A percentile compares a stretch with the other conserved stretches of the same genome.
These are phyloP conservation scores for Calycina herbarum DNA, from an alignment of 2,329 filamentous ascomycete genomes.

Conservation along the genomic window DNA sequence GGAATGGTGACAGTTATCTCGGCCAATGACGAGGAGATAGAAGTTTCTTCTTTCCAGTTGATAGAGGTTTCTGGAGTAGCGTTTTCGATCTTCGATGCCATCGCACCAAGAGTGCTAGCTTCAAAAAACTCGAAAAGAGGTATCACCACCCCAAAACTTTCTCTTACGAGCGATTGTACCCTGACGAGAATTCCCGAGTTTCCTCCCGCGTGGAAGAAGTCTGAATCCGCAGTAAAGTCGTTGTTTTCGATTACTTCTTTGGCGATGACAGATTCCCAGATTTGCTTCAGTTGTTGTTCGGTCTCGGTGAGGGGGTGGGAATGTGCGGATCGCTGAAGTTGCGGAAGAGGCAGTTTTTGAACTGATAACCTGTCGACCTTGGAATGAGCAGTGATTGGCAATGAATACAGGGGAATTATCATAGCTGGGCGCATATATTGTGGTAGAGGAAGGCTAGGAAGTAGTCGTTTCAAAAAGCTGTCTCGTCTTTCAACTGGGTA, in stretches of 20 bases:
- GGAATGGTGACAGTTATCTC: neutral
- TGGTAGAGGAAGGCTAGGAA: constrained; percentile 31
- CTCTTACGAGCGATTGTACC: constrained; percentile 14
- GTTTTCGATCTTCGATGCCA: constrained; percentile 29
- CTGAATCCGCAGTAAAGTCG: constrained; percentile 10
- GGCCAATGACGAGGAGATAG: neutral
- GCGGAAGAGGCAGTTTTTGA: constrained; percentile 14
- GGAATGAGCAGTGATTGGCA: constrained; percentile 37
- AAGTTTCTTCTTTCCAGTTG: constrained; percentile 21
- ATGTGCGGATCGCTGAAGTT: neutral
- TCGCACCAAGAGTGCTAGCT: constrained; percentile 40
- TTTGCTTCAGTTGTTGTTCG: constrained; percentile 12
- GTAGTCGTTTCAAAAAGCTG: constrained; percentile 22
- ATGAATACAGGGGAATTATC: constrained; percentile 30
- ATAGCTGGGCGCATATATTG: constrained; percentile 41
- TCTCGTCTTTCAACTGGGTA: constrained; percentile 15
- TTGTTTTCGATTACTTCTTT: neutral
- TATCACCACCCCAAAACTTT: constrained; percentile 23
- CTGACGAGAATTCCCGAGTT: constrained; percentile 22
- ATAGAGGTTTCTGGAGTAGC: constrained; percentile 8
- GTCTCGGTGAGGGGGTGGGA: constrained; percentile 7
- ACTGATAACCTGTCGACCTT: constrained; percentile 39
- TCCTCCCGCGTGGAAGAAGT: constrained; percentile 24
- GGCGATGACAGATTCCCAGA: constrained; percentile 21
- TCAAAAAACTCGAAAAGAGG: constrained; percentile 42